Evolutionary conservation across 2,329 filamentous ascomycete genomes (phyloP).

Genomic region (Alternaria tenuissima): DNA sequence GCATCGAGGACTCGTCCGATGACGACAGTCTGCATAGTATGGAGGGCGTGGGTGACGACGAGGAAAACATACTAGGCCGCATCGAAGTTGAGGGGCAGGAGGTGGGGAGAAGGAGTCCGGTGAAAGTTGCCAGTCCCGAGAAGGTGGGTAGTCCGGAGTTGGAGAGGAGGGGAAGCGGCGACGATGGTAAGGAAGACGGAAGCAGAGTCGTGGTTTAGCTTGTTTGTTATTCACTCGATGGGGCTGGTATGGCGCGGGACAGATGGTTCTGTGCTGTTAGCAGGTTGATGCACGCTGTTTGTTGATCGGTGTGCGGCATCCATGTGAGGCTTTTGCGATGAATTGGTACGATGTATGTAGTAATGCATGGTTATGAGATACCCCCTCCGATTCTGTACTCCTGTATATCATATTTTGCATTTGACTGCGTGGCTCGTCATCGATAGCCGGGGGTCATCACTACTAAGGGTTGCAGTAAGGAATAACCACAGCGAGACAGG

Average conservation of each 20-base stretch:
- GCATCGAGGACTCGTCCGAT: constrained; percentile 42
- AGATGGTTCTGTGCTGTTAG: not conserved
- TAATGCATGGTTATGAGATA: constrained; percentile 20
- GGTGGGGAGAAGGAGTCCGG: constrained; percentile 6
- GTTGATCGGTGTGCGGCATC: not conserved
- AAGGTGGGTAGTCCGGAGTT: constrained; percentile 12
- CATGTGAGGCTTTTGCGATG: constrained; percentile 5
- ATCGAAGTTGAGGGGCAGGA: constrained; percentile 10
- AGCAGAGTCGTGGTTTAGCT: constrained; percentile 5
- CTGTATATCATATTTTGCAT: not conserved
- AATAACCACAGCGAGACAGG: not conserved
- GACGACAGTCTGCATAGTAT: constrained; percentile 31
- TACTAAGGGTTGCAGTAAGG: not conserved
- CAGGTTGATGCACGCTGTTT: not conserved
- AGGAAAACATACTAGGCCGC: constrained; percentile 15
- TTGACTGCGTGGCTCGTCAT: not conserved
- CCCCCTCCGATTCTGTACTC: constrained; percentile 1
- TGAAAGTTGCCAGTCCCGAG: constrained; percentile 7
- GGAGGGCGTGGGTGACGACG: constrained; percentile 19
- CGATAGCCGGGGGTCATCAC: not conserved
- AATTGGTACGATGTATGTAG: constrained; percentile 10
- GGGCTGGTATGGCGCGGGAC: not conserved
- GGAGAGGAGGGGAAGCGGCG: constrained; percentile 1
- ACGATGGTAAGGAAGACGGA: not conserved
- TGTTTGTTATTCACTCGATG: not conserved